Conservation (phyloP, 345 rosid species). For the Passiflora organensis region DNA sequence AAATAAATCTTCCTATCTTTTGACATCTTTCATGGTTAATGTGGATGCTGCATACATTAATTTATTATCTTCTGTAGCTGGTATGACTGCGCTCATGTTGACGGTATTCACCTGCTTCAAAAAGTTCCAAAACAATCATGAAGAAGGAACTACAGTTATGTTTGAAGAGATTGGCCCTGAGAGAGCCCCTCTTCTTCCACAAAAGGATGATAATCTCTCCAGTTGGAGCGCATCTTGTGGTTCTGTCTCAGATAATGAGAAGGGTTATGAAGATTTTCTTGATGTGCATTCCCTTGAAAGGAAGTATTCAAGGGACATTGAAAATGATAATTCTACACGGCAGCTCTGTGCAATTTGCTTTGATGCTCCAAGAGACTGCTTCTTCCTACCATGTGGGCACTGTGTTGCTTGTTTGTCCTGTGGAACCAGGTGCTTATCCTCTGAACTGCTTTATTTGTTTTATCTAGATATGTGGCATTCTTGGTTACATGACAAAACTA, state of each 20-base stretch:
- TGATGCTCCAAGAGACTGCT: conserved; percentile 98
- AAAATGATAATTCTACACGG: conserved; percentile 58
- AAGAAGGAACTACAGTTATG: conserved; percentile 30
- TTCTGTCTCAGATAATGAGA: conserved; percentile 63
- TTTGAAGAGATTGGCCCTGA: conserved; percentile 33
- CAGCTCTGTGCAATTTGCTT: conserved; percentile 96
- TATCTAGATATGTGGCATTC: too few species aligned
- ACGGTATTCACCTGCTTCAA: conserved; percentile 52
- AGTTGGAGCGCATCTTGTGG: conserved; percentile 96
- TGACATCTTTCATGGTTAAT: conserved; percentile 3
- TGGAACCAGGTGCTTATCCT: conserved; percentile 63
- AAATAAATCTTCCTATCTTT: conserved; percentile 15
- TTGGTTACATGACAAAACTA: too few species aligned
- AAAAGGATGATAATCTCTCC: conserved; percentile 80
- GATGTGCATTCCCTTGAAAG: conserved; percentile 37
- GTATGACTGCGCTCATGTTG: conserved; percentile 60
- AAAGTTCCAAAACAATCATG: conserved; percentile 41
- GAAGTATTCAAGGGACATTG: conserved; percentile 41
- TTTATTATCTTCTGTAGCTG: conserved; percentile 43
- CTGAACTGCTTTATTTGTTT: neutral
- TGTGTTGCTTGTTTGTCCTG: conserved; percentile 88
- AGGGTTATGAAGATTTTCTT: conserved; percentile 55
- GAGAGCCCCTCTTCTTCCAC: conserved; percentile 69
- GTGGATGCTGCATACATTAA: conserved; percentile 3
- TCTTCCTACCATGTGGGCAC: conserved; percentile 98